phyloP scores from a whole-genome alignment of 371 early-diverging fungal genomes.

The Basidiobolus meristosporus region DNA sequence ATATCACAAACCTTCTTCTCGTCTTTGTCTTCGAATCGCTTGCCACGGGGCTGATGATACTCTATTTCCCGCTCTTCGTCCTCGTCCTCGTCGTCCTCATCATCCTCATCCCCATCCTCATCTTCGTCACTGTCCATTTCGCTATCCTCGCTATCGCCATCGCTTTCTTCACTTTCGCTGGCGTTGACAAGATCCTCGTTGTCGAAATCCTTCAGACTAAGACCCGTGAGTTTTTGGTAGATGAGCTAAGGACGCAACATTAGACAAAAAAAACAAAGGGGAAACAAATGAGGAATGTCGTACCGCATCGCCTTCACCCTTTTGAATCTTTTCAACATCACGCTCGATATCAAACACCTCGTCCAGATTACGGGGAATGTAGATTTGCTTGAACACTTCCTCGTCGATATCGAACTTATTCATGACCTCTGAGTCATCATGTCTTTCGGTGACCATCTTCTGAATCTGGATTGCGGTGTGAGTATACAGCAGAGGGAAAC shows the following conservation, averaged over 20 bases:
- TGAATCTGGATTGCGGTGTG: no score
- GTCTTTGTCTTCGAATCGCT: constrained; percentile 70
- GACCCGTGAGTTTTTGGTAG: constrained; percentile 12
- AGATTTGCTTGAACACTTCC: constrained; percentile 77
- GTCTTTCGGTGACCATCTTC: constrained; percentile 6
- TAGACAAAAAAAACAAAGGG: no score
- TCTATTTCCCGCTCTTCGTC: constrained; percentile 16
- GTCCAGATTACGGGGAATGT: constrained; percentile 80
- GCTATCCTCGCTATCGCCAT: constrained; percentile 1
- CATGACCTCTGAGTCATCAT: constrained; percentile 8
- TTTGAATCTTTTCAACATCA: constrained; percentile 52
- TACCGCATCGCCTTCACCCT: constrained; percentile 54
- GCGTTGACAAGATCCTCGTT: neutral
- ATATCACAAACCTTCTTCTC: constrained; percentile 35
- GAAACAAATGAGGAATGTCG: no score
- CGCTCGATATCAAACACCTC: constrained; percentile 81
- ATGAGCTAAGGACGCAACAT: constrained; percentile 9
- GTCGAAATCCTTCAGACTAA: constrained; percentile 2
- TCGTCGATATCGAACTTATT: constrained; percentile 32
- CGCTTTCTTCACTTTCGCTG: neutral
- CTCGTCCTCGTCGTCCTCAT: constrained; percentile 18
- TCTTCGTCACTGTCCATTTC: constrained; percentile 6
- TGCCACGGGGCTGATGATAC: constrained; percentile 24
- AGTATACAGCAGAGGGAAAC: no score
- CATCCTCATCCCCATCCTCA: constrained; percentile 12